Evolutionary conservation across 1,284 basidiomycete genomes (phyloP), one percentile per base, ranked within the genome.

Genomic region (Ganoderma sp.): DNA sequence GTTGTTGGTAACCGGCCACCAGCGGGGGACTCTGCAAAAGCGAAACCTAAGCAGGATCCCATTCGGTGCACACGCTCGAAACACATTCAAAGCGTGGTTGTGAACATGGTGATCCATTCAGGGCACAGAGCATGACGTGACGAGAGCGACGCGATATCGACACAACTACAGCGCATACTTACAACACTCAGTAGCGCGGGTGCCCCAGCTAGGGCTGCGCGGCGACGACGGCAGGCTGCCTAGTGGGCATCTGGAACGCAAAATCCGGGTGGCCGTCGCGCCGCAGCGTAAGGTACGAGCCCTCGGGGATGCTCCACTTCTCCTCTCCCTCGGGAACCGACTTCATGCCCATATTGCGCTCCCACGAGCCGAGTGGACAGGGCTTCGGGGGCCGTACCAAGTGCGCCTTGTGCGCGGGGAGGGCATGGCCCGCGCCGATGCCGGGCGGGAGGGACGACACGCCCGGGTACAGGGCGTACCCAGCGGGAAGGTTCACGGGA

Each of bases 401-500:
- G 8, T 39, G 37, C 37, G 37, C 37, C 37, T 9, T 39, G 25
- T 32, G 6, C 17, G 10, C 50, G 28, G 50, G 50, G 4, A 25
- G 25, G 15, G 22, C 14, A 54, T 19, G 15, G 22, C 15, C 50
- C 1, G 6, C 12, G 7, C 4, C 9, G 50, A 28, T 32, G 32
- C 50, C 50, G 50, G 50, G 50, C 12, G 43, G 56, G 32, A 34
- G 25, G n/a, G 5, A 28, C 50, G 50, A 3, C 32, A 52, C 15
- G 19, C 25, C 43, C 34, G 50, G 22, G 41, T 56, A 41, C 19
- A 68, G 14, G 28, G 58, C 42, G 56, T 61, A 59, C 19, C 60
- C 64, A 10, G 28, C 7, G 22, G 67, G 67, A 10, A 65, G 59
- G 52, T 68, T 68, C 52, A 68, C 67, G 37, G 67, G 34, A 0